Evolutionary conservation across 2,329 filamentous ascomycete genomes (phyloP), one percentile per base, ranked within the genome.

Genomic region (Tolypocladium ophioglossoides): DNA sequence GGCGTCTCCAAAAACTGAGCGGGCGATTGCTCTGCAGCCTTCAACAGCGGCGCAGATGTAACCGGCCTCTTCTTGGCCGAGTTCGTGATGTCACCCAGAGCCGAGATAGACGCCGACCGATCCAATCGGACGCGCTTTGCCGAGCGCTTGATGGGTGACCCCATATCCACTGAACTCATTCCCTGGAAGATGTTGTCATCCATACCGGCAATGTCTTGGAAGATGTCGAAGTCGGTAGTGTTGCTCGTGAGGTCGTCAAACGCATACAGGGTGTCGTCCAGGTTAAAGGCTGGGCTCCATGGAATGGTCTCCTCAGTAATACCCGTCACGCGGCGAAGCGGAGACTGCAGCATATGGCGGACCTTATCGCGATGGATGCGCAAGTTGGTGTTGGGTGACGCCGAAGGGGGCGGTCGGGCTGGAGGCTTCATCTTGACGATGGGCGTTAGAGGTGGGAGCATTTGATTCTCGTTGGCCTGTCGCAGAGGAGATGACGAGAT

Each of bases 371-470:
- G 87, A 66, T 97, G 94, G 60, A 94, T 84, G 55, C 86, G 85
- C 22, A 97, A 78, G 65, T 95, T 96, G 11, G 92, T 96, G 66
- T 94, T 95, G 2, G 94, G 92, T 16, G 92, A 97, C 20, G 89
- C 86, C 0, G 92, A 96, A 53, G 88, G 88, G 30, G 80, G 80
- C 9, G 73, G 70, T 5, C 62, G 64, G 2, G 61, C 60, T 2
- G 80, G 78, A 24, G 78, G 74, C 73, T 87, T 90, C 67, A 95
- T 86, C 69, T 94, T 90, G 62, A 91, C 82, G 22, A 87, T 81
- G 5, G 91, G 92, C 0, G 92, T 96, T 47, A 95, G 74, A 3
- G 91, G 91, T 27, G 86, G 85, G 5, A 85, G 77, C 74, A 86
- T 82, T 62, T 85, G 81, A 41, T 74, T 77, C 51, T 83, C 80